Evolutionary conservation across 805 yeast species (phyloP).

Genomic region (Wickerhamiella nectarea): DNA sequence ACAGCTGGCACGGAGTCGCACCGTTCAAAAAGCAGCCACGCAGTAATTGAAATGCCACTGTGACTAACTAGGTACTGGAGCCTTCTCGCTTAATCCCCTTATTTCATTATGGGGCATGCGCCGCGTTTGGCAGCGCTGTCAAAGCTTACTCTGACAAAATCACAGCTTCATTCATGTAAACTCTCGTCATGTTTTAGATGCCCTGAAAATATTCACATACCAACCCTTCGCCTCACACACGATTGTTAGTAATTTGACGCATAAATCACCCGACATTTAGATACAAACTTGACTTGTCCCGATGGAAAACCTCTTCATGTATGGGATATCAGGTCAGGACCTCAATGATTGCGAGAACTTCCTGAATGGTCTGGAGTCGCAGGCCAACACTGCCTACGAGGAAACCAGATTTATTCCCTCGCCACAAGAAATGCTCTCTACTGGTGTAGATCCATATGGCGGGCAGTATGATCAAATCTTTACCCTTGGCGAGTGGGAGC

Average conservation of each 20-base stretch:
- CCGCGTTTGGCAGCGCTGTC: too few species aligned
- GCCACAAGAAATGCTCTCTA: constrained; percentile 11
- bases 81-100: too few species aligned
- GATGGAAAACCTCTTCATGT: constrained; percentile 12
- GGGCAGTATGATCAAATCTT: constrained; percentile 8
- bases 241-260: background rate
- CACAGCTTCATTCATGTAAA: too few species aligned
- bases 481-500: background rate
- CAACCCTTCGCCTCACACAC: background rate
- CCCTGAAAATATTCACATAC: too few species aligned
- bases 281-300: background rate
- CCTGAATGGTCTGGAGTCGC: constrained; percentile 5
- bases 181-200: too few species aligned
- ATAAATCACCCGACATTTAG: background rate
- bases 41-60: too few species aligned
- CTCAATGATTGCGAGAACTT: constrained; percentile 10
- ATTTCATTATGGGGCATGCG: too few species aligned
- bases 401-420: constrained; percentile 6
- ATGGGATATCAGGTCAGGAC: constrained; percentile 8
- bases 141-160: too few species aligned
- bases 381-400: constrained; percentile 1
- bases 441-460: constrained; percentile 10
- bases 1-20: too few species aligned
- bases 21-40: too few species aligned
- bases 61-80: too few species aligned